A percentile compares a stretch with the other conserved stretches of the same genome.
Conservation (phyloP, 2,329 filamentous ascomycete genomes). For the Verticillium isaacii region DNA sequence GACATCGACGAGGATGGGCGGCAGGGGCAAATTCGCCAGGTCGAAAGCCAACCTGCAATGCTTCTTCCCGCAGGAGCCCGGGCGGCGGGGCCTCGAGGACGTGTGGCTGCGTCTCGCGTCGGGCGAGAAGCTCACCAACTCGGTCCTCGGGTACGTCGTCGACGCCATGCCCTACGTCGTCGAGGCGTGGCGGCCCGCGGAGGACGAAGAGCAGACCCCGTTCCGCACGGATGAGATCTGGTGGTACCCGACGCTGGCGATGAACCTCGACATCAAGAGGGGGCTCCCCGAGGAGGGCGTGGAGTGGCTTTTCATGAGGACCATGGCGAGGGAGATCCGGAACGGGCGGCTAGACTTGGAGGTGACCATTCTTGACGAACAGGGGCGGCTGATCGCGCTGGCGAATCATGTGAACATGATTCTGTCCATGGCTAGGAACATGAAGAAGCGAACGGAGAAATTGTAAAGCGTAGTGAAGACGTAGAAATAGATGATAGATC, state of each 20-base stretch:
- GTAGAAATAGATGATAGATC: neutral
- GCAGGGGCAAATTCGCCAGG: conserved; percentile 10
- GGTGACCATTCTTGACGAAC: conserved; percentile 56
- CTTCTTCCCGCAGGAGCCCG: conserved; percentile 8
- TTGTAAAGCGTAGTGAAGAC: neutral
- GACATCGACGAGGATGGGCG: conserved; percentile 3
- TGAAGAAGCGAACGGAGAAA: conserved; percentile 7
- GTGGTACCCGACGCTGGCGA: conserved; percentile 72
- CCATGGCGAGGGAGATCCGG: conserved; percentile 60
- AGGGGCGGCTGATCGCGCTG: conserved; percentile 23
- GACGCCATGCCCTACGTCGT: conserved; percentile 67
- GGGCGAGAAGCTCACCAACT: conserved; percentile 58
- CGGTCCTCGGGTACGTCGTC: conserved; percentile 57
- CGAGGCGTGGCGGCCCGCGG: conserved; percentile 40
- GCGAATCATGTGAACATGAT: conserved; percentile 14
- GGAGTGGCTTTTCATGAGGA: conserved; percentile 66
- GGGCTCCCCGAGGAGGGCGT: conserved; percentile 60
- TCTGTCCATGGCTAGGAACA: conserved; percentile 11
- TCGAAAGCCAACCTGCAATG: conserved; percentile 21
- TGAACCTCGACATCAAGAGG: conserved; percentile 77
- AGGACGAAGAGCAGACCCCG: conserved; percentile 22
- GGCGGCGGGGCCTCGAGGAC: conserved; percentile 32
- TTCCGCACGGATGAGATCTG: conserved; percentile 33
- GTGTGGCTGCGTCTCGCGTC: conserved; percentile 63
- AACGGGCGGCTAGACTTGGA: conserved; percentile 74